Percentiles rank a stretch among this genome's conserved stretches.
These are phyloP conservation scores for Cyclocybe cylindracea DNA, from an alignment of 768 basidiomycete genomes.

Conservation along the genomic window DNA sequence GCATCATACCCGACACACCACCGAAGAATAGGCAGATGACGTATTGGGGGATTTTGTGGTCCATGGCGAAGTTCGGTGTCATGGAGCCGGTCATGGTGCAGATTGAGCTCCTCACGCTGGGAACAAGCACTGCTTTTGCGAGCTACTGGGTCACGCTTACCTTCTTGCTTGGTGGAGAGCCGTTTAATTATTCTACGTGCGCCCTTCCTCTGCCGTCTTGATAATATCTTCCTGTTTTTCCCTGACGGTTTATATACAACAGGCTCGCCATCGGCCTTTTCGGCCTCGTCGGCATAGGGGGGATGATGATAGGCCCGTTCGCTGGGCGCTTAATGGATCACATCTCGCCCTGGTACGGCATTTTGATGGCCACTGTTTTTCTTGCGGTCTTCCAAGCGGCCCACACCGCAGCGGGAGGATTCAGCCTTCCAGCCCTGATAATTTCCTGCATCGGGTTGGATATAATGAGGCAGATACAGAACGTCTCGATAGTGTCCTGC, in stretches of 20 bases:
- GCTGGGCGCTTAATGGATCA: slow-evolving; percentile 60
- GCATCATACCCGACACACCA: slow-evolving; percentile 78
- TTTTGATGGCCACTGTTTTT: slow-evolving; percentile 47
- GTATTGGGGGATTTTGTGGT: slow-evolving; percentile 67
- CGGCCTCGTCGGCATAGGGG: slow-evolving; percentile 60
- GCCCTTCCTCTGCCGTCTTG: slow-evolving; percentile 13
- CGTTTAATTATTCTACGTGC: slow-evolving; percentile 75
- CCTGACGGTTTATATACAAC: not conserved
- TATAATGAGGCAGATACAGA: slow-evolving; percentile 58
- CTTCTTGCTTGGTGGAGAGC: slow-evolving; percentile 74
- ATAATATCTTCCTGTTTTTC: not conserved
- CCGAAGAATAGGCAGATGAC: slow-evolving; percentile 64
- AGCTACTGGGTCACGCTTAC: slow-evolving; percentile 76
- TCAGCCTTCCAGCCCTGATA: slow-evolving; percentile 59
- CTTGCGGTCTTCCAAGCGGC: slow-evolving; percentile 52
- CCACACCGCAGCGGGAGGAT: slow-evolving; percentile 58
- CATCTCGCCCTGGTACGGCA: slow-evolving; percentile 66
- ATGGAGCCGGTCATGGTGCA: slow-evolving; percentile 82
- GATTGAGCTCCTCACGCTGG: slow-evolving; percentile 56
- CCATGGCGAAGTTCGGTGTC: slow-evolving; percentile 71
- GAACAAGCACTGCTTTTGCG: slow-evolving; percentile 56
- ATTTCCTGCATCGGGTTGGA: slow-evolving; percentile 64
- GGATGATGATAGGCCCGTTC: slow-evolving; percentile 59
- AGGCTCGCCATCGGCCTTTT: slow-evolving; percentile 57
- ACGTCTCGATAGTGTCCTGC: slow-evolving; percentile 55